Conservation (phyloP, 768 basidiomycete genomes). For the Collybia mongolica region DNA sequence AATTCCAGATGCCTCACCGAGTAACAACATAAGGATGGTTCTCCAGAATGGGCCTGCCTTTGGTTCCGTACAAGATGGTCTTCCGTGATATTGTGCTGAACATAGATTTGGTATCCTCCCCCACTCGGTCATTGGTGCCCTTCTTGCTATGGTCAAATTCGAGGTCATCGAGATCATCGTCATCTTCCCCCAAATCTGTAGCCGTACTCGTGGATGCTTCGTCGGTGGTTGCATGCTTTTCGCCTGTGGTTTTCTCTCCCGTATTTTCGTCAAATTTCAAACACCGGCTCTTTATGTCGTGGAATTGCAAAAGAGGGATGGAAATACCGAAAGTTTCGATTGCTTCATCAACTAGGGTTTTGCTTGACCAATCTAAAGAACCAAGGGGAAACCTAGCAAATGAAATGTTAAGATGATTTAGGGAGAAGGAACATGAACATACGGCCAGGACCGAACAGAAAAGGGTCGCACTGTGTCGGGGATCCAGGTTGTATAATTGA, state of each 20-base stretch:
- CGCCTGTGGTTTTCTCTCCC: neutral
- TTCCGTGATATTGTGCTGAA: neutral
- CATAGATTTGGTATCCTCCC: neutral
- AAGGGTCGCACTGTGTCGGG: constrained; percentile 23
- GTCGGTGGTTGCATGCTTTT: too few species aligned
- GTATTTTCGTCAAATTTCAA: neutral
- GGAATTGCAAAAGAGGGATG: constrained; percentile 32
- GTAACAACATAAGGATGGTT: constrained; percentile 35
- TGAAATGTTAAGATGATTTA: neutral
- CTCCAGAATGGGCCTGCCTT: constrained; percentile 15
- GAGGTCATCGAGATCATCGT: constrained; percentile 8
- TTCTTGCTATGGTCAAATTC: neutral
- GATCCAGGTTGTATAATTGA: constrained; percentile 29
- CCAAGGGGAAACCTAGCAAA: constrained; percentile 20
- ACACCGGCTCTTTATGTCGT: constrained; percentile 24
- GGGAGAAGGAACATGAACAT: constrained; percentile 5
- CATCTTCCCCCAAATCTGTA: constrained; percentile 7
- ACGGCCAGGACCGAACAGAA: constrained; percentile 27
- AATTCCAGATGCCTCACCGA: constrained; percentile 18
- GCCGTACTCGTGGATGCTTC: too few species aligned
- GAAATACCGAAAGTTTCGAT: constrained; percentile 32
- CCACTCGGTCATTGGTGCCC: neutral
- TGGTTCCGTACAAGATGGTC: constrained; percentile 5
- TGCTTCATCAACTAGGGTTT: constrained; percentile 23
- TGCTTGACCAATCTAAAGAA: constrained; percentile 12